Conservation (phyloP, 306 rosid species). For the Malus asiatica region DNA sequence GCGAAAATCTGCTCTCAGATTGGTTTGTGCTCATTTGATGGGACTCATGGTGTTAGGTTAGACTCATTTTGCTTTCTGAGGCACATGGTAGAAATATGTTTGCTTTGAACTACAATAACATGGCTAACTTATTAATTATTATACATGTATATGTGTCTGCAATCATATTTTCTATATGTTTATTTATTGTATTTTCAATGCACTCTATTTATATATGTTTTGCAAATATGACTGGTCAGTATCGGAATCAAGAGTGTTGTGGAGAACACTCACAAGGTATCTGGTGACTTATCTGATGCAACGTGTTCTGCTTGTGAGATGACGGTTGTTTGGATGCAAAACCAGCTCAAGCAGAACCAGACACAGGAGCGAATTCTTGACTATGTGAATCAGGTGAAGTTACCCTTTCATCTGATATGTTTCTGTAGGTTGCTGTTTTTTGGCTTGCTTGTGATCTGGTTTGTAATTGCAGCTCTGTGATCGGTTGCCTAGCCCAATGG, state of each 20-base stretch:
- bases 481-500: conserved; percentile 64
- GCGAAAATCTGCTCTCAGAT: conserved; percentile 53
- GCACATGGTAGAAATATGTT: background rate
- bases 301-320: conserved; percentile 54
- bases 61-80: background rate
- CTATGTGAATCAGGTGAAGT: conserved; percentile 49
- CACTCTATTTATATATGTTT: background rate
- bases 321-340: conserved; percentile 69
- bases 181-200: background rate
- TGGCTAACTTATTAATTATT: background rate
- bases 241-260: conserved; percentile 47
- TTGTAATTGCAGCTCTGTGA: conserved; percentile 51
- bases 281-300: conserved; percentile 24
- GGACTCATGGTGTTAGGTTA: conserved; percentile 48
- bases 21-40: conserved; percentile 61
- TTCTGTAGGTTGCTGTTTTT: background rate
- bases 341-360: conserved; percentile 46
- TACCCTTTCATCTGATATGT: background rate
- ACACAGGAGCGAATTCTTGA: conserved; percentile 45
- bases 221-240: conserved; percentile 15
- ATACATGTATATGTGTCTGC: background rate
- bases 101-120: background rate
- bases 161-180: background rate
- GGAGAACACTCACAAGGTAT: conserved; percentile 19
- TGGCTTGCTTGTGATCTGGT: conserved; percentile 8